phyloP scores from a whole-genome alignment of 129 eudicot genomes.

The Ambrosia trifida region DNA sequence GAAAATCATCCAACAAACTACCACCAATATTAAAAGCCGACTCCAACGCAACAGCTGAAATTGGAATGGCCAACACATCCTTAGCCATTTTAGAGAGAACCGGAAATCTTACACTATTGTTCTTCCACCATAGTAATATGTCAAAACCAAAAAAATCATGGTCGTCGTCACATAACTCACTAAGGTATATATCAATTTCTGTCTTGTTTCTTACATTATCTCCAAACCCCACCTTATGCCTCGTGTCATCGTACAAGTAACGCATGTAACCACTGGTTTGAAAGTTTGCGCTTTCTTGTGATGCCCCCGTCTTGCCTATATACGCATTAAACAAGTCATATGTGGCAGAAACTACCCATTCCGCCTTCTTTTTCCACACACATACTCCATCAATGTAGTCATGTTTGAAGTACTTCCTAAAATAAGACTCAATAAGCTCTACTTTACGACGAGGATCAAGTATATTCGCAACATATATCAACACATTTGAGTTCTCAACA shows the following conservation, averaged over 20 bases:
- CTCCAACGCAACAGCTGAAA: background rate
- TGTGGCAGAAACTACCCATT: background rate
- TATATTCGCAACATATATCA: constrained; percentile 11
- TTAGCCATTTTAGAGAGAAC: constrained; percentile 25
- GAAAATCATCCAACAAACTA: constrained; percentile 9
- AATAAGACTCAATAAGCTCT: background rate
- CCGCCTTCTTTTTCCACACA: constrained; percentile 15
- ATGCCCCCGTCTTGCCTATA: background rate
- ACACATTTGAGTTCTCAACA: constrained; percentile 22
- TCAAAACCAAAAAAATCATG: background rate
- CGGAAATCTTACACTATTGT: background rate
- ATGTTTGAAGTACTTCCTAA: constrained; percentile 9
- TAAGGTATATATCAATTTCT: constrained; percentile 10
- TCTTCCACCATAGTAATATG: constrained; percentile 17
- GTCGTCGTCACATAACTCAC: background rate
- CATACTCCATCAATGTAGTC: constrained; percentile 7
- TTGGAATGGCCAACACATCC: constrained; percentile 18
- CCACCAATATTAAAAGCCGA: background rate
- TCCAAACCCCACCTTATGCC: background rate
- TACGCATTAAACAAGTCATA: constrained; percentile 19
- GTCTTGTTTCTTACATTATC: background rate
- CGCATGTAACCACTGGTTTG: background rate
- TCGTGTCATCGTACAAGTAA: constrained; percentile 8
- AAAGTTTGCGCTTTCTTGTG: constrained; percentile 8
- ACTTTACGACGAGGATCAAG: constrained; percentile 14